phyloP scores from a whole-genome alignment of 1,284 basidiomycete genomes.

The Ceratobasidium theobromae region DNA sequence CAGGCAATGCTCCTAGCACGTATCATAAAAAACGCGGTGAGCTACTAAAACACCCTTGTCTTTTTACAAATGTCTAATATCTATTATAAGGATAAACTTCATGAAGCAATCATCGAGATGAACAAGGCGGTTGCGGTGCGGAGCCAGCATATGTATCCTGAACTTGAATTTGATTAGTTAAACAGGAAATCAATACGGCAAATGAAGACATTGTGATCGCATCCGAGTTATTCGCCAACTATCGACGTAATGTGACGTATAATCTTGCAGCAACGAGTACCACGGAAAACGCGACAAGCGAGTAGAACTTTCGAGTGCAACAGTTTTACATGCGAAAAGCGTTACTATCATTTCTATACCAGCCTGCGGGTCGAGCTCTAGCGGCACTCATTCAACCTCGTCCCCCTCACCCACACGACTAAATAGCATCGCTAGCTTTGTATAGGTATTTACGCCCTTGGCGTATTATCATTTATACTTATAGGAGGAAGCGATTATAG shows the following conservation, averaged over 20 bases:
- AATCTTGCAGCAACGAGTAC: constrained; percentile 63
- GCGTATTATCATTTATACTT: too few species aligned
- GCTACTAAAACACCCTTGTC: constrained; percentile 42
- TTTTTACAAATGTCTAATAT: constrained; percentile 27
- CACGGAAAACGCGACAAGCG: background rate
- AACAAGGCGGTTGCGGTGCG: constrained; percentile 74
- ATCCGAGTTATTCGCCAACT: constrained; percentile 75
- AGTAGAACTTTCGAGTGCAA: too few species aligned
- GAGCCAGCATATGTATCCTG: background rate
- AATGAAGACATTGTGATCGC: constrained; percentile 72
- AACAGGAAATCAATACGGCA: constrained; percentile 67
- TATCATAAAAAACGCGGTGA: constrained; percentile 85
- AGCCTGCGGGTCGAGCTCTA: too few species aligned
- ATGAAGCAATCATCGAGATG: constrained; percentile 76
- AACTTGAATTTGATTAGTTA: constrained; percentile 4
- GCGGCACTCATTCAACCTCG: too few species aligned
- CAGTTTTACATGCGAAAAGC: too few species aligned
- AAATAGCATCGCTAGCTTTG: too few species aligned
- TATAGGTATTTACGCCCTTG: too few species aligned
- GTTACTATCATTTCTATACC: too few species aligned
- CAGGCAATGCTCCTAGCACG: constrained; percentile 87
- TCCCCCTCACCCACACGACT: too few species aligned
- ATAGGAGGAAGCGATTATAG: too few species aligned
- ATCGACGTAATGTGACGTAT: constrained; percentile 82
- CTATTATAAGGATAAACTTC: constrained; percentile 65